Conservation (phyloP, 495 filamentous ascomycete species). For the Lasiosphaeria hispida region DNA sequence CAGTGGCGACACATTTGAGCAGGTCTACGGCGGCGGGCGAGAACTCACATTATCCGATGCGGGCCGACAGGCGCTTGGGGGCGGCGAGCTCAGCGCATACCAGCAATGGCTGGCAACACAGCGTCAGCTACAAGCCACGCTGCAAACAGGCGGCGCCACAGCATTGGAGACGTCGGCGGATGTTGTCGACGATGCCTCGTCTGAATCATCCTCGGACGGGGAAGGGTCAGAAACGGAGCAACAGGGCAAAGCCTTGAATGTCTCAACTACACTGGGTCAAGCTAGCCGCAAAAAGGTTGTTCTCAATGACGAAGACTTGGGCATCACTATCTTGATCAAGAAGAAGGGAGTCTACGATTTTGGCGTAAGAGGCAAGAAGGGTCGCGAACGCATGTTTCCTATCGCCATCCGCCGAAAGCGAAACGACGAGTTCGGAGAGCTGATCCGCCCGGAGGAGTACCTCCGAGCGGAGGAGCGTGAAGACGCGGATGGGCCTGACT, state of each 20-base stretch:
- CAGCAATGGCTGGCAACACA: conserved; percentile 86
- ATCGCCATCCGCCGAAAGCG: conserved; percentile 76
- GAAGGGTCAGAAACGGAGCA: conserved; percentile 88
- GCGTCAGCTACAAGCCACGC: conserved; percentile 72
- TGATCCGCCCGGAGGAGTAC: conserved; percentile 91
- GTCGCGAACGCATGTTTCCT: conserved; percentile 89
- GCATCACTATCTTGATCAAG: conserved; percentile 86
- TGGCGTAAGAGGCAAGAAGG: conserved; percentile 89
- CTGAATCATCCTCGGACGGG: conserved; percentile 73
- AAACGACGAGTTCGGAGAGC: conserved; percentile 86
- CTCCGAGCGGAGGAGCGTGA: conserved; percentile 90
- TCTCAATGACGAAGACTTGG: conserved; percentile 79
- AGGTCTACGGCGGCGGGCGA: conserved; percentile 63
- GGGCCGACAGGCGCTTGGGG: conserved; percentile 62
- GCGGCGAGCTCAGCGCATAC: conserved; percentile 73
- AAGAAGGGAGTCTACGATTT: conserved; percentile 86
- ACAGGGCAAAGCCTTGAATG: conserved; percentile 88
- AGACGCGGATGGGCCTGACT: conserved; percentile 65
- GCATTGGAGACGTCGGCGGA: conserved; percentile 69
- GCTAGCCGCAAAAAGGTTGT: conserved; percentile 78
- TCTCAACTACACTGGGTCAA: conserved; percentile 76
- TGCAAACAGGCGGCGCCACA: conserved; percentile 63
- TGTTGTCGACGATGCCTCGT: conserved; percentile 78
- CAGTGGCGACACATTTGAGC: conserved; percentile 61
- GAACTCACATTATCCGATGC: conserved; percentile 58